These are phyloP conservation scores for Microcera coccophila DNA, from an alignment of 2,329 filamentous ascomycete species.

Conservation along the genomic window DNA sequence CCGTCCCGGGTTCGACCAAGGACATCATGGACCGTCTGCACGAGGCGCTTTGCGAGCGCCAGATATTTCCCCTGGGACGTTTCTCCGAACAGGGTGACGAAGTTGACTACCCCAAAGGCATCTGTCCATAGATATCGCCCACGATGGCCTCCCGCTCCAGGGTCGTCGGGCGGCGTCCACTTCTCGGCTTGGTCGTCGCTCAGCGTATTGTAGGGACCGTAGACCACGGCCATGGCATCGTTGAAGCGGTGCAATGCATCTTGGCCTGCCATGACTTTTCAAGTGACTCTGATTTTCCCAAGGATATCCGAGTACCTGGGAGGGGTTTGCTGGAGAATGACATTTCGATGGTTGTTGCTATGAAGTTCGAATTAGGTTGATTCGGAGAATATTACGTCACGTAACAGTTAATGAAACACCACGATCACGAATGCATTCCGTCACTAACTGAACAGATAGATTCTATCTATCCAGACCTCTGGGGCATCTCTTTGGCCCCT, in stretches of 20 bases:
- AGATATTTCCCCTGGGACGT: conserved; percentile 40
- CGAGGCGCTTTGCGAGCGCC: conserved; percentile 45
- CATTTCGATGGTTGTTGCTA: too few relatives aligned
- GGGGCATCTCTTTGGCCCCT: too few relatives aligned
- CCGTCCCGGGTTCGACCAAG: conserved; percentile 52
- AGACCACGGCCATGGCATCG: conserved; percentile 36
- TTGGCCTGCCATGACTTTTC: too few relatives aligned
- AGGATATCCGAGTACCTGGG: too few relatives aligned
- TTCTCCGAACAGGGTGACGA: conserved; percentile 50
- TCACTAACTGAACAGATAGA: too few relatives aligned
- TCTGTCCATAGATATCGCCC: conserved; percentile 60
- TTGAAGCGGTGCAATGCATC: conserved; percentile 27
- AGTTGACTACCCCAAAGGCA: conserved; percentile 56
- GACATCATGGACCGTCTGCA: conserved; percentile 48
- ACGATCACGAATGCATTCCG: too few relatives aligned
- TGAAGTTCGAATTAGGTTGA: too few relatives aligned
- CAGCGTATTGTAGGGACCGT: conserved; percentile 31
- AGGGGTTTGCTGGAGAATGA: too few relatives aligned
- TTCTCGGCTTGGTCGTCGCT: conserved; percentile 17
- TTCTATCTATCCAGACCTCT: too few relatives aligned
- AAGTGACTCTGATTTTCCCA: too few relatives aligned
- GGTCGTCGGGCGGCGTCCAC: conserved; percentile 46
- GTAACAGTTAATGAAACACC: too few relatives aligned
- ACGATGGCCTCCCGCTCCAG: conserved; percentile 49
- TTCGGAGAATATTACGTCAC: too few relatives aligned